Conservation (phyloP, 1,139 yeast species). For the Suhomyces bolitotheri region DNA sequence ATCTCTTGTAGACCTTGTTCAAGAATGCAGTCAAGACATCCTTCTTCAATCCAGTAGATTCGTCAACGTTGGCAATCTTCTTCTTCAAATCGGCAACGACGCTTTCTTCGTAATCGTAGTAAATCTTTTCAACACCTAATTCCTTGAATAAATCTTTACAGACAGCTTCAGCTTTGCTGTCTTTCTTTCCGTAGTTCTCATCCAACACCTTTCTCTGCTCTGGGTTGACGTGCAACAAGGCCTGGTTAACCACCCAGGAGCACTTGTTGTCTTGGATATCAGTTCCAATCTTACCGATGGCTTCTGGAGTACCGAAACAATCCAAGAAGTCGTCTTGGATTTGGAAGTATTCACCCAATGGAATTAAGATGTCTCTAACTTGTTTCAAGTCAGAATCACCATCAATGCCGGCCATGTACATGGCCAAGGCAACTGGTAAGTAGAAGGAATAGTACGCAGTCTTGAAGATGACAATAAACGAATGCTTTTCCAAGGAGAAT, state of each 20-base stretch:
- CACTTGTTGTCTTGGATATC: slow-evolving; percentile 98
- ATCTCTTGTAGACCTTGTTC: slow-evolving; percentile 90
- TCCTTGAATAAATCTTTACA: slow-evolving; percentile 78
- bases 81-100: slow-evolving; percentile 63
- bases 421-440: slow-evolving; percentile 95
- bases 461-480: slow-evolving; percentile 93
- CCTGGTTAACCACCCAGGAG: slow-evolving; percentile 96
- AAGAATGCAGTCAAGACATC: slow-evolving; percentile 82
- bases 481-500: slow-evolving; percentile 86
- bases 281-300: slow-evolving; percentile 97
- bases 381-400: slow-evolving; percentile 78
- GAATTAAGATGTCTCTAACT: slow-evolving; percentile 84
- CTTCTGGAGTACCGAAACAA: slow-evolving; percentile 96
- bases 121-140: slow-evolving; percentile 68
- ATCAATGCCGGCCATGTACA: slow-evolving; percentile 84
- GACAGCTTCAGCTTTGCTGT: slow-evolving; percentile 62
- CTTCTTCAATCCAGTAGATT: slow-evolving; percentile 86
- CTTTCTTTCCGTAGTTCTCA: slow-evolving; percentile 85
- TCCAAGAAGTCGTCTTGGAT: slow-evolving; percentile 97
- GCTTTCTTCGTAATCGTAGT: slow-evolving; percentile 79
- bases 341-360: slow-evolving; percentile 98
- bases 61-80: slow-evolving; percentile 74
- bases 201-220: slow-evolving; percentile 85
- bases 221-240: slow-evolving; percentile 72
- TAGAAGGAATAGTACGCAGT: slow-evolving; percentile 98